Evolutionary conservation across 2,329 filamentous ascomycete genomes (phyloP).

Genomic region (Calonectria pauciramosa): DNA sequence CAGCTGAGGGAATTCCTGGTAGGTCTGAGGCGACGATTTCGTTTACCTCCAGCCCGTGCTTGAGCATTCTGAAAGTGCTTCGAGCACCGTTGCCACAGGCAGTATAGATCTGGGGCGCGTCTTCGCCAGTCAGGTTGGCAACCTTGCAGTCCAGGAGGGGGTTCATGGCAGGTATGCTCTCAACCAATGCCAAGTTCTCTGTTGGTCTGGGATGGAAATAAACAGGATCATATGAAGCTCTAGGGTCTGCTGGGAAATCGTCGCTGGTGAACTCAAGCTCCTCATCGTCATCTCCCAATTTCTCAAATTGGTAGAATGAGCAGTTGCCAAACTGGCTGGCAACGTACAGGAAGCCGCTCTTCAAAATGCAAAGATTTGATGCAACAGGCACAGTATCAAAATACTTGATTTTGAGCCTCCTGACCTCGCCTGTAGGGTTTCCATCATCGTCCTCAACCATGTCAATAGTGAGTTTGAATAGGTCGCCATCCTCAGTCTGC

Average conservation of each 20-base stretch:
- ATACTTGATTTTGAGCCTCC: conserved; percentile 92
- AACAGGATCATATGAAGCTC: conserved; percentile 78
- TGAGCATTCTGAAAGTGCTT: conserved; percentile 91
- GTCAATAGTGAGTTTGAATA: conserved; percentile 96
- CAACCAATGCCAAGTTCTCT: conserved; percentile 87
- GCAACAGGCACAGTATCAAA: conserved; percentile 96
- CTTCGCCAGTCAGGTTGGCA: conserved; percentile 89
- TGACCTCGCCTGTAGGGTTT: conserved; percentile 84
- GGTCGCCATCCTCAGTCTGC: conserved; percentile 96
- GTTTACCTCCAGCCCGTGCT: conserved; percentile 92
- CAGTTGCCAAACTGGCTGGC: conserved; percentile 94
- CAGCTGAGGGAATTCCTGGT: conserved; percentile 87
- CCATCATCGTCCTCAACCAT: conserved; percentile 87
- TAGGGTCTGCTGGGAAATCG: conserved; percentile 82
- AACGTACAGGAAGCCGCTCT: conserved; percentile 95
- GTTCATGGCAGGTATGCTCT: conserved; percentile 90
- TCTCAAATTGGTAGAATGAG: conserved; percentile 97
- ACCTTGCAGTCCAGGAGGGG: conserved; percentile 93
- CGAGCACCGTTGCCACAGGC: conserved; percentile 90
- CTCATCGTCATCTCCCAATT: conserved; percentile 94
- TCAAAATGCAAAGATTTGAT: conserved; percentile 89
- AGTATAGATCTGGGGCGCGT: conserved; percentile 96
- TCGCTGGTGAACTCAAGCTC: conserved; percentile 90
- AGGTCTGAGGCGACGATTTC: conserved; percentile 96
- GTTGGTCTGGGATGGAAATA: conserved; percentile 87